A percentile compares a stretch with the other conserved stretches of the same genome.
phyloP scores from a whole-genome alignment of 2,329 filamentous ascomycete species.

The Diaporthe citri region DNA sequence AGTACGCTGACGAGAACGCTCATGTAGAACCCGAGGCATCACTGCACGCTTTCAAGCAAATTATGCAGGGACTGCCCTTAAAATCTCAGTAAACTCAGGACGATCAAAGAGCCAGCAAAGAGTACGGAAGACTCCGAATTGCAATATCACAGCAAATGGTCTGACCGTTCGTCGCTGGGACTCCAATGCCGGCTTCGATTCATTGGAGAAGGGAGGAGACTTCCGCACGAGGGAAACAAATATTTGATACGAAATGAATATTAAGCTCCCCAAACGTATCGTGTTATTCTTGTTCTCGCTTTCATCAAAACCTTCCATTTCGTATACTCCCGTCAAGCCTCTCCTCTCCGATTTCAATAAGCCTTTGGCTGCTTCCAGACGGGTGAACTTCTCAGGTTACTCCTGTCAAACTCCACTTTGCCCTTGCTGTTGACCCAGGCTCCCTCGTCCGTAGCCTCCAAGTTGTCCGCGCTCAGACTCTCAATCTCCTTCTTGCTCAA shows the following conservation, averaged over 20 bases:
- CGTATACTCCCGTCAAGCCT: neutral
- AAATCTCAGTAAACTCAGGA: neutral
- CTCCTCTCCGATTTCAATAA: constrained; percentile 23
- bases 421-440: constrained; percentile 36
- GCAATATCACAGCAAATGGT: neutral
- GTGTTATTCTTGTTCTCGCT: neutral
- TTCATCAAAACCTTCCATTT: neutral
- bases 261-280: neutral
- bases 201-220: neutral
- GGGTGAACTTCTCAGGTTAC: constrained; percentile 9
- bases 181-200: neutral
- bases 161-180: neutral
- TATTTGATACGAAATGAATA: neutral
- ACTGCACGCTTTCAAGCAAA: constrained; percentile 38
- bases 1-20: neutral
- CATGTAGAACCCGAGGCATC: constrained; percentile 33
- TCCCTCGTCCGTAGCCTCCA: constrained; percentile 36
- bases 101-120: neutral
- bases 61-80: constrained; percentile 35
- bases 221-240: neutral
- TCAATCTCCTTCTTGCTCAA: constrained; percentile 38
- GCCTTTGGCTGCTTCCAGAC: constrained; percentile 35
- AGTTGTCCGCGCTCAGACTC: constrained; percentile 9
- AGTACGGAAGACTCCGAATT: neutral
- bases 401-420: constrained; percentile 38